A percentile compares a stretch with the other conserved stretches of the same genome.
Conservation (phyloP, 1,284 basidiomycete genomes). For the Leccinum proximum region DNA sequence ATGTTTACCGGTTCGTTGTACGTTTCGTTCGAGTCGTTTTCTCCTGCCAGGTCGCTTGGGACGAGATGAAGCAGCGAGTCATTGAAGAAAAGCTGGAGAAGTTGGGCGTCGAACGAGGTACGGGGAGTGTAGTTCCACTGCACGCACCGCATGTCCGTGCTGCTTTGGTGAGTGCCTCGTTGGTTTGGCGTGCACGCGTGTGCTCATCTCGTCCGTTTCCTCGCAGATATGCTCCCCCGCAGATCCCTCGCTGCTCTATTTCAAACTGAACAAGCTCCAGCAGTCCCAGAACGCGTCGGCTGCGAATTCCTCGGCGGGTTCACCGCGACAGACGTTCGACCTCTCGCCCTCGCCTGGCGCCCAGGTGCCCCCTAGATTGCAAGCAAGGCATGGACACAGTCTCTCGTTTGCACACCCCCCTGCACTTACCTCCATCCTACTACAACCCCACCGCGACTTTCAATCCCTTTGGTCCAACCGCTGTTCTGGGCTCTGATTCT, state of each 20-base stretch:
- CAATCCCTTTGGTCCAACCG: conserved; percentile 61
- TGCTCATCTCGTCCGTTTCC: conserved; percentile 5
- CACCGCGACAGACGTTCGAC: conserved; percentile 56
- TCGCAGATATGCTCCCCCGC: conserved; percentile 84
- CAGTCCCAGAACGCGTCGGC: conserved; percentile 59
- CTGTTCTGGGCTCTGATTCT: conserved; percentile 51
- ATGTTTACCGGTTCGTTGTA: conserved; percentile 4
- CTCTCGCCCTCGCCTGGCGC: conserved; percentile 51
- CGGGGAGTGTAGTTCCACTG: conserved; percentile 53
- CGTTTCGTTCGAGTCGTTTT: conserved; percentile 13
- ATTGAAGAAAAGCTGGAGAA: conserved; percentile 80
- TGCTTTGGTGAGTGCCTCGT: conserved; percentile 57
- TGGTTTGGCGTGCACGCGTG: conserved; percentile 15
- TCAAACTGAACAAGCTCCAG: conserved; percentile 80
- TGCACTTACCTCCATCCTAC: conserved; percentile 29
- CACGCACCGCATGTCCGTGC: conserved; percentile 74
- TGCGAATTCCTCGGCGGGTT: conserved; percentile 52
- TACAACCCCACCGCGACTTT: conserved; percentile 41
- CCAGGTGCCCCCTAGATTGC: conserved; percentile 39
- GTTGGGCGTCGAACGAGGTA: conserved; percentile 70
- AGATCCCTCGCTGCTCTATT: conserved; percentile 72
- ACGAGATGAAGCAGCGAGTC: conserved; percentile 58
- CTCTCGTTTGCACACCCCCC: conserved; percentile 63
- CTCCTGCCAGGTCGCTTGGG: conserved; percentile 59
- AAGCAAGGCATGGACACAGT: conserved; percentile 64